These are phyloP conservation scores for Clonostachys solani DNA, from an alignment of 2,329 filamentous ascomycete genomes.

Conservation along the genomic window DNA sequence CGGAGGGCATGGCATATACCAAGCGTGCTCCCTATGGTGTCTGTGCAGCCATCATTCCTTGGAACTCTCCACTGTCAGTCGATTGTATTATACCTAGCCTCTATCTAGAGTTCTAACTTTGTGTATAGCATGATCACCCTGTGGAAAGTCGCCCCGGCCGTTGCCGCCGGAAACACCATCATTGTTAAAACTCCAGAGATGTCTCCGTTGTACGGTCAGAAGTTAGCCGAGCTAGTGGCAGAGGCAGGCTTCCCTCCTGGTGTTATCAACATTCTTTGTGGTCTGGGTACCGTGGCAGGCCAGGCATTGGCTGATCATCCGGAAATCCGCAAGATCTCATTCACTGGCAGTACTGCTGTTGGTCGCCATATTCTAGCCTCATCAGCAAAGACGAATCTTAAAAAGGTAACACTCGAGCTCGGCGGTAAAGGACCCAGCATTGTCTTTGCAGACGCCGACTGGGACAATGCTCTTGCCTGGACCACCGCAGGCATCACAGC, in stretches of 20 bases:
- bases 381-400: conserved; percentile 57
- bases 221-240: conserved; percentile 49
- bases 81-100: too few relatives aligned
- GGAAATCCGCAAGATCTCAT: conserved; percentile 67
- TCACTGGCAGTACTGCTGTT: conserved; percentile 68
- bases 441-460: conserved; percentile 59
- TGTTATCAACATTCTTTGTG: conserved; percentile 69
- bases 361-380: conserved; percentile 69
- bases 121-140: too few relatives aligned
- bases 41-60: neutral
- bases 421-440: conserved; percentile 61
- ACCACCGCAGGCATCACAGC: neutral
- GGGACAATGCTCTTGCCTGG: conserved; percentile 56
- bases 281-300: conserved; percentile 58
- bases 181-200: conserved; percentile 49
- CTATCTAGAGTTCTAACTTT: too few relatives aligned
- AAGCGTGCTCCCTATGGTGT: neutral
- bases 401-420: conserved; percentile 60
- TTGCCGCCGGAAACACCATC: conserved; percentile 42
- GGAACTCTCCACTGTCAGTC: neutral
- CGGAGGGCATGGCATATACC: neutral
- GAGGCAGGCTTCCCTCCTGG: conserved; percentile 73
- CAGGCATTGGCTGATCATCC: conserved; percentile 61
- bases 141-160: conserved; percentile 28
- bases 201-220: conserved; percentile 44